Percentiles rank a stretch among this genome's conserved stretches.
These are phyloP conservation scores for Candida orba DNA, from an alignment of 805 yeast genomes.

Conservation along the genomic window DNA sequence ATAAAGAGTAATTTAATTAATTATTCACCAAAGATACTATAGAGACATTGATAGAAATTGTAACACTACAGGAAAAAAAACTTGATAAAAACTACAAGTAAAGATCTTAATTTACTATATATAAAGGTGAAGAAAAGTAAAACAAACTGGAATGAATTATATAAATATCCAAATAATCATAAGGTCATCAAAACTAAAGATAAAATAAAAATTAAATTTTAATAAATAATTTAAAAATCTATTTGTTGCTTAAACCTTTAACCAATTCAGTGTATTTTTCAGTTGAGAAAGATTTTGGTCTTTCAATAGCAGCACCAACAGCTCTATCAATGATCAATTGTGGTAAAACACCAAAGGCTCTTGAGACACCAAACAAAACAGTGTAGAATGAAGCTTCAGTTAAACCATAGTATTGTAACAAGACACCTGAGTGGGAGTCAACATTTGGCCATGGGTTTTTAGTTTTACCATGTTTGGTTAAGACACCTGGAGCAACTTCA, in stretches of 20 bases:
- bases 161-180: slow-evolving; percentile 7
- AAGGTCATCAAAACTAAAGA: slow-evolving; percentile 9
- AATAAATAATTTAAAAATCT: background rate
- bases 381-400: slow-evolving; percentile 80
- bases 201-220: background rate
- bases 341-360: slow-evolving; percentile 82
- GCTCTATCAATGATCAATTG: slow-evolving; percentile 83
- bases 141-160: slow-evolving; percentile 4
- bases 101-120: background rate
- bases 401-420: slow-evolving; percentile 79
- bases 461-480: slow-evolving; percentile 81
- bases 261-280: slow-evolving; percentile 86
- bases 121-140: background rate
- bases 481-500: slow-evolving; percentile 77
- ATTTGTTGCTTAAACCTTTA: slow-evolving; percentile 30
- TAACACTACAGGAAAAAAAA: too few relatives aligned
- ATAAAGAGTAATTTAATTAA: too few relatives aligned
- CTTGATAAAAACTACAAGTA: too few relatives aligned
- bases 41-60: too few relatives aligned
- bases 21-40: too few relatives aligned
- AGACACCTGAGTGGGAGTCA: slow-evolving; percentile 81
- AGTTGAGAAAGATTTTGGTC: slow-evolving; percentile 91
- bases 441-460: slow-evolving; percentile 93
- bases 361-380: slow-evolving; percentile 78
- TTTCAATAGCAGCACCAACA: slow-evolving; percentile 73